Evolutionary conservation across 208 protist species (phyloP), one percentile per base, ranked within the genome.

Genomic region (Leishmania martiniquensis): DNA sequence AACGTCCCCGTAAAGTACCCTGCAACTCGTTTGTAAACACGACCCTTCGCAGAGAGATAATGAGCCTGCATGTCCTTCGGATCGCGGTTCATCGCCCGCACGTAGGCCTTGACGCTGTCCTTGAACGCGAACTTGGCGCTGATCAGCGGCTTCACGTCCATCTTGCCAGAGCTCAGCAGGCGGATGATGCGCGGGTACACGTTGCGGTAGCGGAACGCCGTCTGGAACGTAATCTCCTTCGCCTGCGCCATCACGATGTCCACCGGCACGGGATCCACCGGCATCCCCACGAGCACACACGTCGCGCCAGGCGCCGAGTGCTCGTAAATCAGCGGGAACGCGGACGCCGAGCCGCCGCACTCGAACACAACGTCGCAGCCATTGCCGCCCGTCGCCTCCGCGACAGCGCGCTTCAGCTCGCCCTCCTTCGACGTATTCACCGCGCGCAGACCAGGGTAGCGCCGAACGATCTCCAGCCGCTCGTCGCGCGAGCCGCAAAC

Each of bases 101-200:
- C 65, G 76, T 90, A 90, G 9, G 87, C 87, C 66, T 87, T 77
- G 34, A 85, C 63, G 55, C 80, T 80, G 72, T 88, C 77, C 71
- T 83, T 78, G 57, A 90, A 85, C 20, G 76, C 68, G 54, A 77
- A 88, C 76, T 81, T 90, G 52, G 81, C 87, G 57, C 72, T 86
- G 78, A 90, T 86, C 54, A 90, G 82, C 75, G 87, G 87, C 82
- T 86, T 90, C 75, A 90, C 81, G 76, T 90, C 80, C 47, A 90
- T 62, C 59, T 75, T 82, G n/a, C 87, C 87, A 17, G 87, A 88
- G 75, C 81, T 84, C 60, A 89, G 63, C 10, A 86, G 65, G 63
- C 81, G 81, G 55, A 89, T 89, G 54, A 78, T 76, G 68, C 80
- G 82, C 34, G 81, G 81, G 78, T 86, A 89, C 76, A 86, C 75